Evolutionary conservation across 225 moss, liverwort and hornwort genomes (phyloP).

Genomic region (Bryoerythrophyllum caledonicum): DNA sequence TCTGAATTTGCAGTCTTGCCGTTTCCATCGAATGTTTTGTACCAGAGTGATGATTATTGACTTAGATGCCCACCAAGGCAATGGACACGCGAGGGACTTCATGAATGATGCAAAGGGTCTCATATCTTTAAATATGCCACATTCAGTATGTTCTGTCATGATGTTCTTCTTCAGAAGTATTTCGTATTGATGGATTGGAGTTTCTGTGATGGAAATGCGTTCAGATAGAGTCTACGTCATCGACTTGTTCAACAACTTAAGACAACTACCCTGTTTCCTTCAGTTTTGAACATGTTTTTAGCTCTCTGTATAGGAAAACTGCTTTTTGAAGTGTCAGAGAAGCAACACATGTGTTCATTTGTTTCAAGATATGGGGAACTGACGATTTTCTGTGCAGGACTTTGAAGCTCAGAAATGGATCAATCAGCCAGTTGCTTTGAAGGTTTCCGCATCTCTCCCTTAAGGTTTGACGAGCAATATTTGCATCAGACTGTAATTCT

Average conservation of each 20-base stretch:
- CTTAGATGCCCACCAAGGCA: conserved; percentile 97
- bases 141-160: not conserved
- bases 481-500: not conserved
- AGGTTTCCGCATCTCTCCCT: conserved; percentile 39
- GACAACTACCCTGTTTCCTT: conserved; percentile 59
- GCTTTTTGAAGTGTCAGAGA: conserved; percentile 1
- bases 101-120: conserved; percentile 53
- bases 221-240: conserved; percentile 87
- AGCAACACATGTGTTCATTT: not conserved
- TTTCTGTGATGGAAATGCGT: conserved; percentile 21
- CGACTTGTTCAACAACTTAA: conserved; percentile 91
- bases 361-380: not conserved
- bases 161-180: not conserved
- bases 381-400: conserved; percentile 60
- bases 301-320: not conserved
- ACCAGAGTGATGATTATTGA: too few relatives aligned
- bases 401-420: conserved; percentile 68
- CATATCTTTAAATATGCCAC: not conserved
- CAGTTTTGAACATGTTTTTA: not conserved
- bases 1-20: not conserved
- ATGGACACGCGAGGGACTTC: conserved; percentile 93
- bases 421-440: conserved; percentile 71
- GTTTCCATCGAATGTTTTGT: conserved; percentile 32
- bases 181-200: not conserved
- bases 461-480: not conserved